phyloP scores from a whole-genome alignment of 805 yeast genomes.

The Starmerella floricola region DNA sequence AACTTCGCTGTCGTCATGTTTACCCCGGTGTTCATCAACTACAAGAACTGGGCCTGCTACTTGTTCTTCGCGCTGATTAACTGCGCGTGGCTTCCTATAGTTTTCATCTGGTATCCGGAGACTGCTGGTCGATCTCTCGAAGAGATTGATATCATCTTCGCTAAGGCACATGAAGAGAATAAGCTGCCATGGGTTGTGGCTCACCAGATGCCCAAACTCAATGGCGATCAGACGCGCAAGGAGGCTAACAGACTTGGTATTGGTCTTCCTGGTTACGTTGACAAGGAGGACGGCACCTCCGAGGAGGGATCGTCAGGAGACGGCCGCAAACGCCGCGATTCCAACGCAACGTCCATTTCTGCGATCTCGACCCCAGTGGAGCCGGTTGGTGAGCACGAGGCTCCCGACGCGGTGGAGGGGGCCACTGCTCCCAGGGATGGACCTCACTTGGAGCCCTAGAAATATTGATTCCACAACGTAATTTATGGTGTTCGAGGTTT shows the following conservation, averaged over 20 bases:
- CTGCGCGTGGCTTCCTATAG: conserved; percentile 46
- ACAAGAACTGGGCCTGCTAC: conserved; percentile 49
- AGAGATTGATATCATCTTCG: conserved; percentile 57
- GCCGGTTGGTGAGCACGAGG: too few relatives aligned
- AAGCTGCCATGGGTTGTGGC: conserved; percentile 55
- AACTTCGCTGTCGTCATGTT: conserved; percentile 59
- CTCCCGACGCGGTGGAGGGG: too few relatives aligned
- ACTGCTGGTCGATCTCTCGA: conserved; percentile 66
- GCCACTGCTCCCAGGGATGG: too few relatives aligned
- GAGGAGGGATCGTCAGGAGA: conserved; percentile 1
- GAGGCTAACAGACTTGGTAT: conserved; percentile 47
- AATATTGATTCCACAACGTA: too few relatives aligned
- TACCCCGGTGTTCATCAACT: conserved; percentile 42
- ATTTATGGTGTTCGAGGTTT: too few relatives aligned
- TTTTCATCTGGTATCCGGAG: conserved; percentile 62
- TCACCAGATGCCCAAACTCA: conserved; percentile 45
- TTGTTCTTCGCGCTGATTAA: conserved; percentile 57
- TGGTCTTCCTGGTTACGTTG: conserved; percentile 17
- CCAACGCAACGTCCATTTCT: conserved; percentile 11
- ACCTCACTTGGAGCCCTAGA: too few relatives aligned
- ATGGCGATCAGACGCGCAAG: conserved; percentile 45
- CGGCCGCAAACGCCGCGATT: conserved; percentile 5
- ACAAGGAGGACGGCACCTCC: not conserved
- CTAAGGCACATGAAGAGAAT: conserved; percentile 47
- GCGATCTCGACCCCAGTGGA: conserved; percentile 2